A percentile compares a stretch with the other conserved stretches of the same genome.
Conservation (phyloP, 805 yeast species). For the Middelhovenomyces tepae region DNA sequence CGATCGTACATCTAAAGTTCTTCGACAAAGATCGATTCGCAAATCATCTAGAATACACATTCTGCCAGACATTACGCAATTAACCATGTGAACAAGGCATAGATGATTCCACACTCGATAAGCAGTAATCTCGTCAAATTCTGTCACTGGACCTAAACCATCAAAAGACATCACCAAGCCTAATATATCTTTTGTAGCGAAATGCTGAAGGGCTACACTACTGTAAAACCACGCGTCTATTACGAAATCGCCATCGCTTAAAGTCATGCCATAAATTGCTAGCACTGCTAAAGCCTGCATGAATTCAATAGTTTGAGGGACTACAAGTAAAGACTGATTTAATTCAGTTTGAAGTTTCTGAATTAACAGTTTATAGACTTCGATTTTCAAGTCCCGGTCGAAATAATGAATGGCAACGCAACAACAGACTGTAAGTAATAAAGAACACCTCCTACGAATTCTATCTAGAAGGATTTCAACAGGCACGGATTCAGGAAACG, state of each 20-base stretch:
- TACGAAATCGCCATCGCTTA: constrained; percentile 40
- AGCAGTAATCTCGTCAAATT: constrained; percentile 44
- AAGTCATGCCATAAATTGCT: constrained; percentile 54
- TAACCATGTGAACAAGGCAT: constrained; percentile 56
- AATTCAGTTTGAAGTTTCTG: constrained; percentile 43
- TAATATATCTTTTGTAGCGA: constrained; percentile 40
- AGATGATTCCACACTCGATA: constrained; percentile 67
- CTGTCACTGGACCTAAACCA: constrained; percentile 28
- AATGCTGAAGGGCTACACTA: constrained; percentile 55
- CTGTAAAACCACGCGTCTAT: constrained; percentile 68
- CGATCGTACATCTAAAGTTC: constrained; percentile 45
- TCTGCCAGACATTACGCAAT: constrained; percentile 58
- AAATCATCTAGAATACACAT: constrained; percentile 53
- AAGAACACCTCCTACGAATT: constrained; percentile 42
- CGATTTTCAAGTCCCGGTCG: constrained; percentile 31
- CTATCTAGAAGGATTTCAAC: constrained; percentile 41
- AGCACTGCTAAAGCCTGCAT: constrained; percentile 60
- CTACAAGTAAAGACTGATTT: constrained; percentile 33
- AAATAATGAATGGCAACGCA: constrained; percentile 50
- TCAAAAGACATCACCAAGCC: constrained; percentile 20
- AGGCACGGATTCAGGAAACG: constrained; percentile 48
- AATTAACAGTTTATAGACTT: constrained; percentile 37
- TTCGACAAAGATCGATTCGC: constrained; percentile 49
- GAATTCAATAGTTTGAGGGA: constrained; percentile 47
- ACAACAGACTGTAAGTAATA: constrained; percentile 61